Conservation (phyloP, 2,329 filamentous ascomycete species). For the Didymella pinodella region DNA sequence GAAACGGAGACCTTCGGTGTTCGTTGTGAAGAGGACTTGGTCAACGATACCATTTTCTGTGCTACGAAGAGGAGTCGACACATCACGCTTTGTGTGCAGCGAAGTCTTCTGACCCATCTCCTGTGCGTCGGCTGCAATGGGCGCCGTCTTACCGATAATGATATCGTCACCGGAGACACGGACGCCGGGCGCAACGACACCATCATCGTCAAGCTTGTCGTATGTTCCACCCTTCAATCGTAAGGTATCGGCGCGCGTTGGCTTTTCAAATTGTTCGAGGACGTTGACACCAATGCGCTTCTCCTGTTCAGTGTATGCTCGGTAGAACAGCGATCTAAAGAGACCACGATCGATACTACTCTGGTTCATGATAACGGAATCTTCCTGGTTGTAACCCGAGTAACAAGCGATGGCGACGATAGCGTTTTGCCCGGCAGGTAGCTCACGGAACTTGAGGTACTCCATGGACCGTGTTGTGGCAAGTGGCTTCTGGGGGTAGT, state of each 20-base stretch:
- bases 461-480: conserved; percentile 98
- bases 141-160: conserved; percentile 98
- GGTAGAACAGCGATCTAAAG: conserved; percentile 97
- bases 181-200: conserved; percentile 90
- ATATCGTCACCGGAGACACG: conserved; percentile 98
- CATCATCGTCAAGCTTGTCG: conserved; percentile 96
- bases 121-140: conserved; percentile 89
- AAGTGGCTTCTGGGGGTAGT: conserved; percentile 97
- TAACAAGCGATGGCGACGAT: conserved; percentile 98
- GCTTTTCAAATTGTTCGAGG: conserved; percentile 95
- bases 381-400: conserved; percentile 99
- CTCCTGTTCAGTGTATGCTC: conserved; percentile 95
- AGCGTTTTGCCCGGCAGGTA: conserved; percentile 96
- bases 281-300: conserved; percentile 94
- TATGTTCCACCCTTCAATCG: conserved; percentile 94
- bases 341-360: conserved; percentile 97
- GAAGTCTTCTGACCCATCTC: conserved; percentile 93
- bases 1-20: conserved; percentile 91
- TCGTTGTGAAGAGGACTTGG: conserved; percentile 91
- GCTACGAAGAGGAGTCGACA: conserved; percentile 90
- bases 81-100: conserved; percentile 90
- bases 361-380: conserved; percentile 99
- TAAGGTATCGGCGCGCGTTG: conserved; percentile 84
- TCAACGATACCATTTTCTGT: conserved; percentile 98
- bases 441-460: conserved; percentile 95